Conservation (phyloP, 495 filamentous ascomycete genomes). For the Parathielavia appendiculata region DNA sequence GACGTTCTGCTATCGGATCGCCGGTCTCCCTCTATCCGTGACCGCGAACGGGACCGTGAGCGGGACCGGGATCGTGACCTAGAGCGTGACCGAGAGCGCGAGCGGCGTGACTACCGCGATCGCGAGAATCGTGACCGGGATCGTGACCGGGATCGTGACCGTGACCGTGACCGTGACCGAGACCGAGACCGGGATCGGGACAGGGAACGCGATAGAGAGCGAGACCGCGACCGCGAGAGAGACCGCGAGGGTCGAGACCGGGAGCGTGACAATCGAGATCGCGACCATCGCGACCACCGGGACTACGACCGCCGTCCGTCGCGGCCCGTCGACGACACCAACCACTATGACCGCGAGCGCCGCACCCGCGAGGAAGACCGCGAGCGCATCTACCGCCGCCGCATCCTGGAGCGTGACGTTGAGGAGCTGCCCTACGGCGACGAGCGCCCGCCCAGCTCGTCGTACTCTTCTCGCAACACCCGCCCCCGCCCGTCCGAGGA, state of each 20-base stretch:
- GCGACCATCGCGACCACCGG: slow-evolving; percentile 30
- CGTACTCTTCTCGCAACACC: slow-evolving; percentile 52
- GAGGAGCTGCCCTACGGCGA: slow-evolving; percentile 88
- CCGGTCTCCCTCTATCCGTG: slow-evolving; percentile 42
- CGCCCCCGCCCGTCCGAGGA: slow-evolving; percentile 63
- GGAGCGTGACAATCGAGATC: slow-evolving; percentile 32
- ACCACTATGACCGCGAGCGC: slow-evolving; percentile 62
- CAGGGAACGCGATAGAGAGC: slow-evolving; percentile 36
- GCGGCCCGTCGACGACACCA: slow-evolving; percentile 44
- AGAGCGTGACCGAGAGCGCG: slow-evolving; percentile 38
- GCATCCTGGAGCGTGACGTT: slow-evolving; percentile 69
- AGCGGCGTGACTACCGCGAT: slow-evolving; percentile 30
- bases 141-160: slow-evolving; percentile 32
- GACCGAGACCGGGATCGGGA: slow-evolving; percentile 43
- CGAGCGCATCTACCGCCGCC: slow-evolving; percentile 74
- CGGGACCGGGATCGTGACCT: slow-evolving; percentile 40
- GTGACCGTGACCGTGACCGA: slow-evolving; percentile 38
- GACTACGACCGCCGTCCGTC: slow-evolving; percentile 37
- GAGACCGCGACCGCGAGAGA: slow-evolving; percentile 37
- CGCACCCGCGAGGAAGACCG: slow-evolving; percentile 79
- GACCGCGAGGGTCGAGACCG: slow-evolving; percentile 38
- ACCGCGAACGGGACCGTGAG: slow-evolving; percentile 50
- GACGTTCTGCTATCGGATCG: slow-evolving; percentile 55
- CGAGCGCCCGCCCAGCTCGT: slow-evolving; percentile 53
- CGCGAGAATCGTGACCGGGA: slow-evolving; percentile 9